Conservation (phyloP, 2,329 filamentous ascomycete genomes). For the Penicillium sp. region DNA sequence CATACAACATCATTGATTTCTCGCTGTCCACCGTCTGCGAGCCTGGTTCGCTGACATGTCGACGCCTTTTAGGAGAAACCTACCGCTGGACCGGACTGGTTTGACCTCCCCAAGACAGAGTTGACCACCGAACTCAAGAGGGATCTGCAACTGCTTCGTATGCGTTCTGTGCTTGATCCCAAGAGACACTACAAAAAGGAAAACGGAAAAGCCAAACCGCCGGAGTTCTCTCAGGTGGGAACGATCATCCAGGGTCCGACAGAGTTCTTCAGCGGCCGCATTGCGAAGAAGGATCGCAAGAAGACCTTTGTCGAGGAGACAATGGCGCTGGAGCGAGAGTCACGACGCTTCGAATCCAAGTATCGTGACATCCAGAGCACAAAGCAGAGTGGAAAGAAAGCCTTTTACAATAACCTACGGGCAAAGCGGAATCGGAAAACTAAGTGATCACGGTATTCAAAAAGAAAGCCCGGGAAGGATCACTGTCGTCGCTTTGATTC, state of each 20-base stretch:
- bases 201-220: conserved; percentile 64
- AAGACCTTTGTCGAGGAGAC: conserved; percentile 83
- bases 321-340: conserved; percentile 64
- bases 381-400: conserved; percentile 86
- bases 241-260: conserved; percentile 85
- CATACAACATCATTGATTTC: conserved; percentile 22
- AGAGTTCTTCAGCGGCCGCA: conserved; percentile 76
- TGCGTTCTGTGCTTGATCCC: conserved; percentile 84
- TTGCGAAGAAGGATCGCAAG: conserved; percentile 85
- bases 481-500: background rate
- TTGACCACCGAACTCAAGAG: conserved; percentile 82
- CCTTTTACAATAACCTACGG: conserved; percentile 78
- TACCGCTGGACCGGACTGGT: conserved; percentile 81
- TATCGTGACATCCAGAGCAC: conserved; percentile 79
- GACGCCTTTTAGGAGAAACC: conserved; percentile 50
- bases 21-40: conserved; percentile 7
- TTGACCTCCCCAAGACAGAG: conserved; percentile 78
- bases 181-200: conserved; percentile 93
- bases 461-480: background rate
- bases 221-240: conserved; percentile 84
- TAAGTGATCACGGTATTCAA: conserved; percentile 18
- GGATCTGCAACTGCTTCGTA: conserved; percentile 83
- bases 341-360: conserved; percentile 76
- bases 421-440: conserved; percentile 48
- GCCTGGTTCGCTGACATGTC: conserved; percentile 25